Evolutionary conservation across 1,139 yeast genomes (phyloP).

Genomic region (Zygosaccharomyces sapae): DNA sequence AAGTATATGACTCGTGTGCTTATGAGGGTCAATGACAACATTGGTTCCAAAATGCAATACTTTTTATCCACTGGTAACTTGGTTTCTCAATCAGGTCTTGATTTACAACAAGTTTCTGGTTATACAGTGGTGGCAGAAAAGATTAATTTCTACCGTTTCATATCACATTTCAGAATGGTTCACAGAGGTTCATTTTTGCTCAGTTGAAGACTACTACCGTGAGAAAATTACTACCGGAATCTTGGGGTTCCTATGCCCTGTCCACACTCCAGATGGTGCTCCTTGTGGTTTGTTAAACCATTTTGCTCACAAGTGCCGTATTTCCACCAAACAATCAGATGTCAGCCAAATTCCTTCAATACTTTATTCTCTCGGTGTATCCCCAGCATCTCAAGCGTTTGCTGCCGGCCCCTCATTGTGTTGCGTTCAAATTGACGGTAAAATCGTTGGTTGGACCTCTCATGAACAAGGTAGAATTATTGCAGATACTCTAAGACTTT

Average conservation of each 20-base stretch:
- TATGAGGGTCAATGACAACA: slow-evolving; percentile 79
- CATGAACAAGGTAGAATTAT: slow-evolving; percentile 83
- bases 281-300: slow-evolving; percentile 98
- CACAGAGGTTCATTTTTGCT: slow-evolving; percentile 99
- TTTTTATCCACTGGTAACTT: slow-evolving; percentile 95
- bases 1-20: slow-evolving; percentile 80
- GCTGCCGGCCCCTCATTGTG: slow-evolving; percentile 86
- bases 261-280: slow-evolving; percentile 99
- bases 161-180: slow-evolving; percentile 97
- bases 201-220: slow-evolving; percentile 97
- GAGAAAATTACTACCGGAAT: slow-evolving; percentile 91
- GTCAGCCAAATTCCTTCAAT: slow-evolving; percentile 66
- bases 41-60: slow-evolving; percentile 91
- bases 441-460: slow-evolving; percentile 88
- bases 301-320: slow-evolving; percentile 89
- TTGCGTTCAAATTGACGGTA: slow-evolving; percentile 92
- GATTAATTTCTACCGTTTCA: slow-evolving; percentile 92
- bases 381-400: slow-evolving; percentile 63
- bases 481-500: slow-evolving; percentile 84
- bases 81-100: slow-evolving; percentile 94
- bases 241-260: slow-evolving; percentile 99
- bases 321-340: slow-evolving; percentile 73
- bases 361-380: slow-evolving; percentile 72
- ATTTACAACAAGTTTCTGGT: slow-evolving; percentile 96
- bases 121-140: slow-evolving; percentile 98